A percentile compares a stretch with the other conserved stretches of the same genome.
These are phyloP conservation scores for Solanum virginianum DNA, from an alignment of 257 asterid genomes.

Conservation along the genomic window DNA sequence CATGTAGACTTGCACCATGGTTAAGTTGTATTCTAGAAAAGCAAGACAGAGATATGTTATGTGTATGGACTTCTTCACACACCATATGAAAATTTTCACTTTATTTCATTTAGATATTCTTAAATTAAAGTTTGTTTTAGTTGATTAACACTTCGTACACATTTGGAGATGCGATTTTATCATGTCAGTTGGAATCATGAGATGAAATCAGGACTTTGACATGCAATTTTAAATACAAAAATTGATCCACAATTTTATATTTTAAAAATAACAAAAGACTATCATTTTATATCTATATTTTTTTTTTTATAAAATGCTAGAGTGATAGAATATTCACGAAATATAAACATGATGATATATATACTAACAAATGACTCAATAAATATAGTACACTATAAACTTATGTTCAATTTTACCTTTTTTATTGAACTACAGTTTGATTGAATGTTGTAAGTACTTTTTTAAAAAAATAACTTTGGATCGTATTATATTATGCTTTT, in stretches of 20 bases:
- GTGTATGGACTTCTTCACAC: neutral
- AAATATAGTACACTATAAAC: neutral
- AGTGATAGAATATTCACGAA: no score
- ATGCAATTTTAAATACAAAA: neutral
- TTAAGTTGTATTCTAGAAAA: neutral
- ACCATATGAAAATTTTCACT: no score
- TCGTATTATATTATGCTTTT: neutral
- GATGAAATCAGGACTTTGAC: no score
- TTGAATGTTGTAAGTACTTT: neutral
- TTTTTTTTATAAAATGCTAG: no score
- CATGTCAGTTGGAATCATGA: no score
- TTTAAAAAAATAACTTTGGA: no score
- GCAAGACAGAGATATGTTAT: neutral
- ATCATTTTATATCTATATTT: neutral
- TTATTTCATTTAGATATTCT: neutral
- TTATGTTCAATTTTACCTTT: neutral
- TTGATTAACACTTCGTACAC: neutral
- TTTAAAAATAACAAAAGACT: neutral
- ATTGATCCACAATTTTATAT: neutral
- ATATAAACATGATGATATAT: neutral
- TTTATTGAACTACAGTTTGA: neutral
- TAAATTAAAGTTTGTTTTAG: no score
- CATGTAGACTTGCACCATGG: neutral
- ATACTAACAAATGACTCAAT: neutral
- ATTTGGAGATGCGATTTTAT: no score